Base-by-base conservation (phyloP, 306 rosid species). In the Inga laurina region DNA sequence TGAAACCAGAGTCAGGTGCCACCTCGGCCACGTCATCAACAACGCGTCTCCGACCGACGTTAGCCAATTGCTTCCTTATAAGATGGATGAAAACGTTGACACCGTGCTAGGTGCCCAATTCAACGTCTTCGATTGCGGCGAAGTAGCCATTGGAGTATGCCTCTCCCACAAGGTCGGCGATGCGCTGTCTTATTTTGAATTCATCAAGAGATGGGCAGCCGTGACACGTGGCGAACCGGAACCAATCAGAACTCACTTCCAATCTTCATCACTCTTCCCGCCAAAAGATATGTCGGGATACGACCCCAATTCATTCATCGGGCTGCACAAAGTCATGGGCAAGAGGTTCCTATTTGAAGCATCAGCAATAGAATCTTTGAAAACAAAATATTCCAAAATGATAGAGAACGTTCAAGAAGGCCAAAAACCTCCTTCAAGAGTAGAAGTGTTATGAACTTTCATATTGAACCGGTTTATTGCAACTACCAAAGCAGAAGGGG, bases 161-260 rank as follows among this genome's bases (percentile, higher is more conserved):
- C 49, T 82, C 14, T 90, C 93, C 13, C 91, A 90, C 45, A 85
- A 90, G 78, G 30, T 88, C 7, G 86, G 84, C 1, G 90, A 90
- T 9, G 91, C 76, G 10, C 59, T 86, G 52, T 75, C 91, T 2
- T 73, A 66, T 21, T 80, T 83, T 57, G 41, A 13, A 22, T 79
- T 90, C 76, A 62, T 75, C 37, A 89, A 85, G 8, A 62, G 44
- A 7, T 90, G 90, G 90, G 88, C 90, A 0, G 83, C 92, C 27
- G 32, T 56, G 27, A 62, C 88, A 41, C 76, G 84, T 3, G 72
- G 80, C 44, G 54, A 69, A 22, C 84, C 62, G 8, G 57, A 49
- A 3, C 41, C 21, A 56, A 56, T 51, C 2, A 46, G 46, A 21
- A 88, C 90, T 3, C 82, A 86, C 44, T 79, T 89, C 56, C 54